Percentiles rank a stretch among this genome's conserved stretches.
These are phyloP conservation scores for Plasmodium reichenowi DNA, from an alignment of 169 alveolate species.

Conservation along the genomic window DNA sequence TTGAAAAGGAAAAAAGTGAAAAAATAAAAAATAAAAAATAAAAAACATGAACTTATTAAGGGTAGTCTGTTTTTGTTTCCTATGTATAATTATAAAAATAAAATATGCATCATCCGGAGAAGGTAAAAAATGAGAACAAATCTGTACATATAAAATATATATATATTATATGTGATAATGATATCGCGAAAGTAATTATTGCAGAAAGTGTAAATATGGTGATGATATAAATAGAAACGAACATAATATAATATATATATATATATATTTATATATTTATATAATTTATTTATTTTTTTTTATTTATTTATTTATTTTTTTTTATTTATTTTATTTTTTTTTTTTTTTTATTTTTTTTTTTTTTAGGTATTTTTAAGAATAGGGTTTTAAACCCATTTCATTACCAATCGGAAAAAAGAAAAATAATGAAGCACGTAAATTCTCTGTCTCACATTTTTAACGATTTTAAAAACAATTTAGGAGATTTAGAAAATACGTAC, in stretches of 20 bases:
- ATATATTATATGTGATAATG: not conserved
- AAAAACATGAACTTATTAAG: not conserved
- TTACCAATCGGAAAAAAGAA: constrained; percentile 13
- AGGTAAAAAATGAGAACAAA: not conserved
- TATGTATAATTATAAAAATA: not conserved
- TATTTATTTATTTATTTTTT: constrained; percentile 1
- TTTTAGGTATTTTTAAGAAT: constrained; percentile 18
- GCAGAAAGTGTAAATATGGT: not conserved
- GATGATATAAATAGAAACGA: not conserved
- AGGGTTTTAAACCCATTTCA: constrained; percentile 65
- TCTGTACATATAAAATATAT: not conserved
- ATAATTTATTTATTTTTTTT: no score
- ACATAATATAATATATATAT: not conserved
- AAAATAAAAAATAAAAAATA: no score
- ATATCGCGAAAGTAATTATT: not conserved
- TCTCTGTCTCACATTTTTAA: constrained; percentile 4
- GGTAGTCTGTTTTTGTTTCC: not conserved
- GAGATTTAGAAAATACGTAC: constrained; percentile 28
- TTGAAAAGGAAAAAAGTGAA: no score
- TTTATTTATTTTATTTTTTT: no score
- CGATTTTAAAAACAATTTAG: constrained; percentile 35
- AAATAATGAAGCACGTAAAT: constrained; percentile 33
- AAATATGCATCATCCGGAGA: not conserved
- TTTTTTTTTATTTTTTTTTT: not conserved
- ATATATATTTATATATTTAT: not conserved